Evolutionary conservation across 371 early-diverging fungal species (phyloP).

Genomic region (Mortierella sp.): DNA sequence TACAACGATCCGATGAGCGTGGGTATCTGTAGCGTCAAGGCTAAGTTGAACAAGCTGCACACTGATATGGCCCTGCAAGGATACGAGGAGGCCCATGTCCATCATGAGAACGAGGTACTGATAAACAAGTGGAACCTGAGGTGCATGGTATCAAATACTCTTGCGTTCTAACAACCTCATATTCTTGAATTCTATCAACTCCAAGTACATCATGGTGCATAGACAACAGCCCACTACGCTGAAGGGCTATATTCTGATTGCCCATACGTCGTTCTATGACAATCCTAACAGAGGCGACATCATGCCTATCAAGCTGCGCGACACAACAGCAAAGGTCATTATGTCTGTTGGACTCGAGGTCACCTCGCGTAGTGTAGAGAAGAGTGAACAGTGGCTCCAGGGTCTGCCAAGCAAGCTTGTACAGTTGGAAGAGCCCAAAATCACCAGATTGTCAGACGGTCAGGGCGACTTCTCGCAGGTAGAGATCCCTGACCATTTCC

Average conservation of each 20-base stretch:
- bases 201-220: conserved; percentile 89
- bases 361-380: conserved; percentile 30
- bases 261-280: conserved; percentile 85
- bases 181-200: too few relatives aligned
- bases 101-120: conserved; percentile 89
- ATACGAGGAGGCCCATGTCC: conserved; percentile 91
- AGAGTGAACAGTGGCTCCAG: conserved; percentile 54
- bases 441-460: conserved; percentile 58
- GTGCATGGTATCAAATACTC: too few relatives aligned
- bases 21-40: conserved; percentile 80
- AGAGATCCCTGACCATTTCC: conserved; percentile 66
- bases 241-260: conserved; percentile 90
- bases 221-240: conserved; percentile 91
- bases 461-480: conserved; percentile 71
- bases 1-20: conserved; percentile 60
- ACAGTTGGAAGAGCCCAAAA: conserved; percentile 60
- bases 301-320: conserved; percentile 72
- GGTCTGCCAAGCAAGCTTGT: conserved; percentile 69
- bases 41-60: conserved; percentile 79
- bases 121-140: too few relatives aligned
- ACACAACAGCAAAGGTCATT: conserved; percentile 65
- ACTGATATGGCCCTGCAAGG: conserved; percentile 82
- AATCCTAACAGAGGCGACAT: conserved; percentile 49
- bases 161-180: too few relatives aligned
- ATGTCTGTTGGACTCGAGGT: conserved; percentile 60